Evolutionary conservation across 371 early-diverging fungal species (phyloP), one percentile per base, ranked within the genome.

Genomic region (Lichtheimia corymbifera): DNA sequence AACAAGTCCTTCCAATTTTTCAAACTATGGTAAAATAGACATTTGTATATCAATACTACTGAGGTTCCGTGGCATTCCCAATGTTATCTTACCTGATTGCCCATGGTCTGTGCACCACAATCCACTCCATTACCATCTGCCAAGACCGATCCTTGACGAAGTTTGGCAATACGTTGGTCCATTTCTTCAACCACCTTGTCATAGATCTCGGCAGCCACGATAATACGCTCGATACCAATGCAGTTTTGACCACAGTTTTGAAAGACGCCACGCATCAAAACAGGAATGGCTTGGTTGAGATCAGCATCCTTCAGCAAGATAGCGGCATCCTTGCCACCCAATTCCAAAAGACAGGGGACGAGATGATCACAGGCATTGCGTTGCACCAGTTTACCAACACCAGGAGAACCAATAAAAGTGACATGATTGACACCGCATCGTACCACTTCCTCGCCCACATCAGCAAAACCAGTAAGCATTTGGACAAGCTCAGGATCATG

Each of bases 221-320:
- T 73, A 24, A 93, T 84, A 59, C 91, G 83, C 70, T 91, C 90
- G 40, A 90, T 79, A 51, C 92, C 93, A 63, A 92, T 86, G 70
- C 94, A 94, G 70, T 92, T 94, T 67, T 94, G 94, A 14, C 94
- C 93, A 58, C 90, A 83, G 71, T 93, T 93, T 58, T 91, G 92
- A 78, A 93, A 88, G 3, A 84, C 85, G 53, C 90, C 88, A 62
- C 93, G 89, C 89, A 93, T 86, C 63, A 88, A 65, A 6, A 90
- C 81, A 6, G 90, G 88, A 30, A 88, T 69, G 43, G 86, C 83
- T 49, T 91, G 88, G 14, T 63, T 55, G 59, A 91, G 66, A 68
- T 92, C 88, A 5, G 87, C 81, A 68, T 94, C 93, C 62, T 83
- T 84, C 59, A 89, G 81, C 35, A 93, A 75, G 53, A 94, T 84